Base-by-base conservation (phyloP, 2,329 filamentous ascomycete genomes). In the Colletotrichum horii region DNA sequence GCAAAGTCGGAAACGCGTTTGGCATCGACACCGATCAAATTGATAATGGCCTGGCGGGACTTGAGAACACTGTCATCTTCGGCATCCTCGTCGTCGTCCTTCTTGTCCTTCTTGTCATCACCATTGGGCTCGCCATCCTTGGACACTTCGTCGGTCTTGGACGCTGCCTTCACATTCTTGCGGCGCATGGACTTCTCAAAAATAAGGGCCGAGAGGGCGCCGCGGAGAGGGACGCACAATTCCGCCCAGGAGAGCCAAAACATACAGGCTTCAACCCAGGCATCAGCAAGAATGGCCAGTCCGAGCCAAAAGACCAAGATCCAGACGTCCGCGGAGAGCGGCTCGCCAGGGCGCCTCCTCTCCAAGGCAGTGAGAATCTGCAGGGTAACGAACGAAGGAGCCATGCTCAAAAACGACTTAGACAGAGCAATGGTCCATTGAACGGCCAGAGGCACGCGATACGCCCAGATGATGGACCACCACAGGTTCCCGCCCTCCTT, bases 181-280 rank as follows among this genome's bases (percentile, higher is more conserved):
- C 93, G 90, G 58, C 93, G 89, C 88, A 96, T 91, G 0, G 94
- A 91, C 82, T 97, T 97, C 75, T 93, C 90, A 79, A 96, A 96
- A 19, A 96, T 90, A 9, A 95, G 87, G 1, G 93, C 90, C 3
- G 93, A 92, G 3, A 97, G 85, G 79, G 96, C 93, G 32, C 92
- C 89, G 67, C 93, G 91, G 19, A 96, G 86, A 0, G 94, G 93
- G 28, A 95, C 87, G 61, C 89, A 88, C 14, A 96, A 81, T 67
- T 91, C 89, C 1, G 90, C 88, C 83, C 90, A 93, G 0, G 91
- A 91, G 64, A 93, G 85, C 93, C 93, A 96, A 79, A 90, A 92
- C 19, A 94, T 83, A 86, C 91, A 93, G 3, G 90, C 87, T 79
- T 95, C 93, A 36, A 94, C 83, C 86, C 90, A 93, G 24, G 88